Percentiles rank a stretch among this genome's conserved stretches.
Conservation (phyloP, 169 alveolate species). For the Eimeria praecox region DNA sequence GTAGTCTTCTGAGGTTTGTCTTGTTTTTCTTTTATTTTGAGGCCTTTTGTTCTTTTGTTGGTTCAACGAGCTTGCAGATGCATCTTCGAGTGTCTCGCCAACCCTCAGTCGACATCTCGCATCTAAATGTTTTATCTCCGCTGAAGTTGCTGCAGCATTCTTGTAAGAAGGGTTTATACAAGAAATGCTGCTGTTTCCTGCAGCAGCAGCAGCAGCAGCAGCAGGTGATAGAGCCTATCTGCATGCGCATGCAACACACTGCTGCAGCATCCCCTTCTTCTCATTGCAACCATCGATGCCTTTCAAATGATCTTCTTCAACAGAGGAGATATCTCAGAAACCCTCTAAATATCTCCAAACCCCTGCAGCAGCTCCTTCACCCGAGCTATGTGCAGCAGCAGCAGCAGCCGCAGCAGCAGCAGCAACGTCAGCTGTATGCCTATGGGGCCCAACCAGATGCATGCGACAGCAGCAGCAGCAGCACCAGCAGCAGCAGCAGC, state of each 20-base stretch:
- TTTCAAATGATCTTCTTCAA: neutral
- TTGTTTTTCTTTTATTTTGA: no score
- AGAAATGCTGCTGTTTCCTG: neutral
- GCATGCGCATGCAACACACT: neutral
- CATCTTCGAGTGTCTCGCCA: no score
- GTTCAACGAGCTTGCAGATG: no score
- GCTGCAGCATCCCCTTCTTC: neutral
- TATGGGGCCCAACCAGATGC: neutral
- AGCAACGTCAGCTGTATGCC: neutral
- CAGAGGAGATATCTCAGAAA: neutral
- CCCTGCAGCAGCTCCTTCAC: neutral
- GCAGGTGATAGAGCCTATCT: no score
- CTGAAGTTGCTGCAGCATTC: no score
- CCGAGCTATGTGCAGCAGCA: neutral
- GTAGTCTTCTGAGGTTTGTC: no score
- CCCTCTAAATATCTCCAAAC: no score
- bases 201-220: neutral
- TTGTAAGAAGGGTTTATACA: neutral
- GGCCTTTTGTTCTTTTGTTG: no score
- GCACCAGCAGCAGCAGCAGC: conserved; percentile 39
- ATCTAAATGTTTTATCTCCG: no score
- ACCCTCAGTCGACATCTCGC: no score
- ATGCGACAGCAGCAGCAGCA: conserved; percentile 6
- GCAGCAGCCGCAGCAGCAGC: conserved; percentile 6
- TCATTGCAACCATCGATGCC: neutral